Percentiles rank a stretch among this genome's conserved stretches.
Evolutionary conservation across 1,284 basidiomycete species (phyloP).

Genomic region (Leccinum holopus): DNA sequence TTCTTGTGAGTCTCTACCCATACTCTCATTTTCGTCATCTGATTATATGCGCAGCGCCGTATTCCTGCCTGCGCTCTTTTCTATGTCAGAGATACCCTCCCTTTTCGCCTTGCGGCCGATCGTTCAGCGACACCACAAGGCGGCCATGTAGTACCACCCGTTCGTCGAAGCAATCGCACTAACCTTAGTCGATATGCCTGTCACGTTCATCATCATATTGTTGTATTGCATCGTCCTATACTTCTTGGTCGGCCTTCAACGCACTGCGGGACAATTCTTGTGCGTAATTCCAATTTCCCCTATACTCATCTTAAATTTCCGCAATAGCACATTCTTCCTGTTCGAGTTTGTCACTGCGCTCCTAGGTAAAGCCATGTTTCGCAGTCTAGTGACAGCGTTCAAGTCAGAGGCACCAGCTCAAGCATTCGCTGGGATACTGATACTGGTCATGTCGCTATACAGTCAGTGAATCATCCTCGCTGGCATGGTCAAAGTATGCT

Average conservation of each 20-base stretch:
- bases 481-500: neutral
- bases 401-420: slow-evolving; percentile 55
- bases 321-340: slow-evolving; percentile 49
- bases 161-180: slow-evolving; percentile 57
- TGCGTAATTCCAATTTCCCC: slow-evolving; percentile 23
- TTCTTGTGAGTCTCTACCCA: slow-evolving; percentile 53
- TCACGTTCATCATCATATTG: slow-evolving; percentile 45
- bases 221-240: slow-evolving; percentile 55
- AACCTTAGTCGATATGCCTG: slow-evolving; percentile 60
- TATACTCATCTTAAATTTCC: slow-evolving; percentile 4
- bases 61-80: slow-evolving; percentile 31
- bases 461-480: slow-evolving; percentile 31
- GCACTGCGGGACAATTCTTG: slow-evolving; percentile 46
- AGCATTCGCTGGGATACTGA: slow-evolving; percentile 55
- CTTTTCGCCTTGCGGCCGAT: slow-evolving; percentile 59
- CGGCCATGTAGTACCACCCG: slow-evolving; percentile 59
- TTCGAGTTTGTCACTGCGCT: slow-evolving; percentile 51
- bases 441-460: slow-evolving; percentile 48
- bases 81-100: slow-evolving; percentile 43
- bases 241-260: slow-evolving; percentile 53
- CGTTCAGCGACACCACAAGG: slow-evolving; percentile 49
- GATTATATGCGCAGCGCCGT: slow-evolving; percentile 25
- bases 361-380: slow-evolving; percentile 65
- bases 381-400: slow-evolving; percentile 55
- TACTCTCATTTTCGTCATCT: neutral